These are phyloP conservation scores for Conidiobolus incongruus DNA, from an alignment of 371 early-diverging fungal species.

Conservation along the genomic window DNA sequence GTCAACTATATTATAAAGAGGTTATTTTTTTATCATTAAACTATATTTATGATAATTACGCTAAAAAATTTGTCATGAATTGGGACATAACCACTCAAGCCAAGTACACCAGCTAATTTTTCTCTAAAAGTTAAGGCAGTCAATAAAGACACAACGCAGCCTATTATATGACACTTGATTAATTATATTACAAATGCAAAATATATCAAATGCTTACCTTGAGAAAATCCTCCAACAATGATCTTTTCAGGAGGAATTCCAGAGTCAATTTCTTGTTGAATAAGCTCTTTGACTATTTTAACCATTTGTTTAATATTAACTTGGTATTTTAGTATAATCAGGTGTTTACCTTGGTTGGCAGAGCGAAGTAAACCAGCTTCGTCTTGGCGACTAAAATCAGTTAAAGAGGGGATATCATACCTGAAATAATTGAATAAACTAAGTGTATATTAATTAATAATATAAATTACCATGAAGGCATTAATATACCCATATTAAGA, in stretches of 20 bases:
- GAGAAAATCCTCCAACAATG: conserved; percentile 87
- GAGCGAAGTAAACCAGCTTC: conserved; percentile 49
- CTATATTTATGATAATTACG: too few species aligned
- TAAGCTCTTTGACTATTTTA: conserved; percentile 16
- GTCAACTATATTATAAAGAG: too few species aligned
- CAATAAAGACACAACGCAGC: conserved; percentile 50
- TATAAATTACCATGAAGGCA: conserved; percentile 48
- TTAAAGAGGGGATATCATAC: conserved; percentile 58
- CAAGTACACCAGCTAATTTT: conserved; percentile 27
- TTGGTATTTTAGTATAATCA: too few species aligned
- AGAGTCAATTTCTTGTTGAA: conserved; percentile 49
- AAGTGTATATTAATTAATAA: neutral
- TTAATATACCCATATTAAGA: conserved; percentile 55
- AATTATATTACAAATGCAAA: neutral
- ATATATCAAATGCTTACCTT: too few species aligned
- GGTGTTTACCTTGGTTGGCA: conserved; percentile 24
- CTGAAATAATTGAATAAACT: conserved; percentile 8
- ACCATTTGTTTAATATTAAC: too few species aligned
- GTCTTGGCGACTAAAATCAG: conserved; percentile 37
- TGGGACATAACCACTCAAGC: conserved; percentile 65
- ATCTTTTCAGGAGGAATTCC: conserved; percentile 71
- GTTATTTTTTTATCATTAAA: too few species aligned
- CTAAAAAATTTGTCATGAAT: conserved; percentile 25
- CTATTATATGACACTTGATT: conserved; percentile 5
- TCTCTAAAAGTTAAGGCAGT: conserved; percentile 46